Conservation (phyloP, 2,329 filamentous ascomycete species). For the Coniochaeta pulveracea region DNA sequence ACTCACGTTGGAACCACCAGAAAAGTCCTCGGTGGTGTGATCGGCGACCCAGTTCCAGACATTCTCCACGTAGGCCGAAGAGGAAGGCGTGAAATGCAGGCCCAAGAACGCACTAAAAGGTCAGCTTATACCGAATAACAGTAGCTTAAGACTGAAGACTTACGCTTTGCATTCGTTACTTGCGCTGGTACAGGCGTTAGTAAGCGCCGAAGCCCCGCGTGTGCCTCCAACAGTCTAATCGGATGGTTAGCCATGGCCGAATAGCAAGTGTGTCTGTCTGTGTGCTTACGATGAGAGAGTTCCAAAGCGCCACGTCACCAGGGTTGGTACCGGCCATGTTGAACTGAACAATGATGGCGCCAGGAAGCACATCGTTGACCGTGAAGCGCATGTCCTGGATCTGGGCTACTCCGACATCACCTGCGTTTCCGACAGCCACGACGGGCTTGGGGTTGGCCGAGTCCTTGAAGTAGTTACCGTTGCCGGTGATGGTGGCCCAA, state of each 20-base stretch:
- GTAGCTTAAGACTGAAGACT: no score
- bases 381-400: slow-evolving; percentile 55
- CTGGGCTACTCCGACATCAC: slow-evolving; percentile 49
- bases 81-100: slow-evolving; percentile 32
- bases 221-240: slow-evolving; percentile 26
- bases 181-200: slow-evolving; percentile 16
- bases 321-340: slow-evolving; percentile 22
- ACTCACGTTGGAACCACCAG: slow-evolving; percentile 28
- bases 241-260: no score
- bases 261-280: no score
- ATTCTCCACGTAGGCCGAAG: slow-evolving; percentile 42
- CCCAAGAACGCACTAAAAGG: slow-evolving; percentile 32
- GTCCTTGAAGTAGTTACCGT: slow-evolving; percentile 37
- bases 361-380: slow-evolving; percentile 46
- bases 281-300: slow-evolving; percentile 23
- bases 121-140: no score
- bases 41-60: slow-evolving; percentile 42
- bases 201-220: slow-evolving; percentile 18
- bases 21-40: slow-evolving; percentile 34
- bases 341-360: slow-evolving; percentile 46
- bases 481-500: slow-evolving; percentile 40
- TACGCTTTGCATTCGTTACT: slow-evolving; percentile 28
- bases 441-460: slow-evolving; percentile 41
- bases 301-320: slow-evolving; percentile 36
- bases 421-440: slow-evolving; percentile 43